Conservation (phyloP, 768 basidiomycete species). For the Suillus tomentosus region DNA sequence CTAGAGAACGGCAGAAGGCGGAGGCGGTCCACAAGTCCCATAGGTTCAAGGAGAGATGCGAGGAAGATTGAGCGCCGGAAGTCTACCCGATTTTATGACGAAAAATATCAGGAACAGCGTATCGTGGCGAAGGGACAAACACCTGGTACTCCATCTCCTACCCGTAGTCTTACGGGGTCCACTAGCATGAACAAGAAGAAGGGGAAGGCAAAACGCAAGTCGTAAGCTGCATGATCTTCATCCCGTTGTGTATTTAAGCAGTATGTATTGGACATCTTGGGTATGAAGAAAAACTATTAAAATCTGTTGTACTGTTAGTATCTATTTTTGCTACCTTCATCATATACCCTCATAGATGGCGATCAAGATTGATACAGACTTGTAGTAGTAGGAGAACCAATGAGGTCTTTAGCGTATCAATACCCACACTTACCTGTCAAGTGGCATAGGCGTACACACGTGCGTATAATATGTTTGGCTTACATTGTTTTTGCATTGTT, state of each 20-base stretch:
- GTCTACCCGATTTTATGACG: constrained; percentile 12
- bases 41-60: constrained; percentile 19
- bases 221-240: neutral
- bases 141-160: constrained; percentile 25
- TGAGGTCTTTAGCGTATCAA: too few species aligned
- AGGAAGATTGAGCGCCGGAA: constrained; percentile 17
- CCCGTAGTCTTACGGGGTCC: neutral
- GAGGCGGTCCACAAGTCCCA: constrained; percentile 11
- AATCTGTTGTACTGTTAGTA: constrained; percentile 6
- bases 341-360: neutral
- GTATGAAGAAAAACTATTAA: neutral
- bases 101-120: constrained; percentile 13
- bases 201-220: constrained; percentile 1
- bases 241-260: constrained; percentile 2
- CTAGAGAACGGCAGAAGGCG: constrained; percentile 13
- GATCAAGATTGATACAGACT: too few species aligned
- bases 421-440: too few species aligned
- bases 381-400: too few species aligned
- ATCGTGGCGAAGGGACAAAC: constrained; percentile 27
- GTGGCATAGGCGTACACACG: neutral
- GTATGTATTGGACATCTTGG: constrained; percentile 4
- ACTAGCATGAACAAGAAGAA: constrained; percentile 2
- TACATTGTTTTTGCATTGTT: neutral
- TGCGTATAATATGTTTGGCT: neutral
- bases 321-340: neutral